Base-by-base conservation (phyloP, 139 green algal genomes). In the Volvox africanus region DNA sequence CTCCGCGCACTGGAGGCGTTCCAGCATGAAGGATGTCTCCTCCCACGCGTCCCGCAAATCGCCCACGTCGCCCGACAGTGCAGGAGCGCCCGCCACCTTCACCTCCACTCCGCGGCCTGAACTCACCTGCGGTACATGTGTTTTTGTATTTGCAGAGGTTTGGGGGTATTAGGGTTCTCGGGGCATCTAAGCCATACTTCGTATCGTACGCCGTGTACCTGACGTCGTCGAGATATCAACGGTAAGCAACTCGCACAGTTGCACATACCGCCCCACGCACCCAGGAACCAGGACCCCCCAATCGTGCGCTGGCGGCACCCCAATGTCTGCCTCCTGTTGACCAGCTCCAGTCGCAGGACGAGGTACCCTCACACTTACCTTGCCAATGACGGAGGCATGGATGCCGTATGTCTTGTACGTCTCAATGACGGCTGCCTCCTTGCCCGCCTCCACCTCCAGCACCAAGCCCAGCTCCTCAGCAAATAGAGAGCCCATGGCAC, bases 381-480 rank as follows among this genome's bases (percentile, higher is more conserved):
- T 93, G 79, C 98, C 98, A 37, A 99, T 97, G 55, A 93, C 80
- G 6, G 87, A 62, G 30, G 89, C 95, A 1, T 92, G 69, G 37
- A 99, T 95, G 73, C 96, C 97, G 1, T 95, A 95, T 26, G 93
- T 86, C 17, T 78, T 85, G 91, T 99, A 99, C 0, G 93, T 90
- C 13, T 86, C 86, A 68, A 97, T 62, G 24, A 99, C 94, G 1
- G 61, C 91, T 18, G 92, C 89, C 67, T 94, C 95, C 5, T 97
- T 76, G 17, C 88, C 89, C 0, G 91, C 80, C 5, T 89, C 71
- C 26, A 99, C 98, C 93, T 99, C 98, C 61, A 99, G 88, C 76
- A 99, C 92, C 80, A 99, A 94, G 21, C 98, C 98, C 32, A 99
- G 96, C 96, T 99, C 98, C 94, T 99, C 98, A 0, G 98, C 96